These are phyloP conservation scores for Apiospora rasikravindrae DNA, from an alignment of 2,329 filamentous ascomycete genomes.

Conservation along the genomic window DNA sequence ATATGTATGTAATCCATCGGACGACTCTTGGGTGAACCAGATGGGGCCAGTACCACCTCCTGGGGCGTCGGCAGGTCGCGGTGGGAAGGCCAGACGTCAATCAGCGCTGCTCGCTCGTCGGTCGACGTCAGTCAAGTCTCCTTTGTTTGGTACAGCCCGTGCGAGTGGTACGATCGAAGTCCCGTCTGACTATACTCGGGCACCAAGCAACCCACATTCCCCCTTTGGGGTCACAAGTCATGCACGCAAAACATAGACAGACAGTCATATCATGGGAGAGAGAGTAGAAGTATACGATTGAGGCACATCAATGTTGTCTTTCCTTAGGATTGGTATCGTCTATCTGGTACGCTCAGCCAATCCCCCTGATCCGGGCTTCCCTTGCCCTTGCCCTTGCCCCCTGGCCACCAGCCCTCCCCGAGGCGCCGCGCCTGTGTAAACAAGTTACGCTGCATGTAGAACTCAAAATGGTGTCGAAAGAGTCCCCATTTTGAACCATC, in stretches of 20 bases:
- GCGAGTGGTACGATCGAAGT: neutral
- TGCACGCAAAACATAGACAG: neutral
- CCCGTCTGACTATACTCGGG: neutral
- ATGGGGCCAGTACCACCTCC: neutral
- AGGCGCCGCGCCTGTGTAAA: neutral
- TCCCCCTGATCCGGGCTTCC: neutral
- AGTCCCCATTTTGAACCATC: neutral
- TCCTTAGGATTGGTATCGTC: neutral
- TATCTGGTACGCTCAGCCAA: neutral
- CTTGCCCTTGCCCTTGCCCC: neutral
- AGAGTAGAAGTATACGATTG: neutral
- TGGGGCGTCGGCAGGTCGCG: neutral
- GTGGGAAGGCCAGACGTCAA: neutral
- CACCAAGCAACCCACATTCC: no score
- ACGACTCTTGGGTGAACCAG: neutral
- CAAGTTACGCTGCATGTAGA: neutral
- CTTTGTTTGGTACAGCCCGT: neutral
- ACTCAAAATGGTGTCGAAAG: neutral
- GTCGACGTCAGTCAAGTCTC: no score
- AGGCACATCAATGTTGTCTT: neutral
- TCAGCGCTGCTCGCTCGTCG: neutral
- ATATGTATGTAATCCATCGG: conserved; percentile 12
- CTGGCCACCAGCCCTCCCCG: neutral
- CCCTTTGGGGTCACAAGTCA: neutral
- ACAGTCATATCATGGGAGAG: neutral